Conservation (phyloP, 2,329 filamentous ascomycete species). For the Colletotrichum zoysiae region DNA sequence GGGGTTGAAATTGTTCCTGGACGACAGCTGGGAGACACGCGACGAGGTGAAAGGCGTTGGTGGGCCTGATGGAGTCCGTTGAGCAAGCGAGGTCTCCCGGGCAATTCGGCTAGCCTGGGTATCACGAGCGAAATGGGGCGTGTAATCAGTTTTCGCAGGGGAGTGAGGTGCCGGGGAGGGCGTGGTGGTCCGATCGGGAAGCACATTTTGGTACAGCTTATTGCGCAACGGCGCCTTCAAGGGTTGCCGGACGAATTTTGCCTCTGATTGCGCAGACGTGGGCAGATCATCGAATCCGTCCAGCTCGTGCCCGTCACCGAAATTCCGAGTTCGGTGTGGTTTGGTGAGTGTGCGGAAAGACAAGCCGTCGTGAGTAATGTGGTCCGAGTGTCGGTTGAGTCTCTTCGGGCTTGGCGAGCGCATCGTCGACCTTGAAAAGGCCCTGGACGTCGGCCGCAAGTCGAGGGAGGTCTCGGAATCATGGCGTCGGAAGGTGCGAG, state of each 20-base stretch:
- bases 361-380: conserved; percentile 42
- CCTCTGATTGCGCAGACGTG: conserved; percentile 85
- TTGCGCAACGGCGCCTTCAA: conserved; percentile 72
- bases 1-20: conserved; percentile 60
- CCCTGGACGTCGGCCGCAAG: conserved; percentile 67
- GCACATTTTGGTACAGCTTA: conserved; percentile 67
- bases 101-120: conserved; percentile 75
- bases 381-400: conserved; percentile 51
- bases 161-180: conserved; percentile 68
- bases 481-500: conserved; percentile 80
- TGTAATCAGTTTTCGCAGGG: conserved; percentile 68
- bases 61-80: conserved; percentile 68
- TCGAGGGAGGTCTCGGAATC: conserved; percentile 81
- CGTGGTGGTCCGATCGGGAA: conserved; percentile 66
- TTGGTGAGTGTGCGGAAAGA: conserved; percentile 43
- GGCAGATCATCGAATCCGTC: conserved; percentile 96
- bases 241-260: conserved; percentile 85
- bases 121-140: conserved; percentile 74
- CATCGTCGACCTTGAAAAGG: conserved; percentile 69
- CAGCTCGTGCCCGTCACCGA: conserved; percentile 92
- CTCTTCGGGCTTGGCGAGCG: conserved; percentile 72
- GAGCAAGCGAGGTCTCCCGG: conserved; percentile 71
- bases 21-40: conserved; percentile 65
- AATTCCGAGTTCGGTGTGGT: conserved; percentile 71
- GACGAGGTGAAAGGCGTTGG: conserved; percentile 68